Evolutionary conservation across 495 filamentous ascomycete genomes (phyloP).

Genomic region (Penicillium parvum): DNA sequence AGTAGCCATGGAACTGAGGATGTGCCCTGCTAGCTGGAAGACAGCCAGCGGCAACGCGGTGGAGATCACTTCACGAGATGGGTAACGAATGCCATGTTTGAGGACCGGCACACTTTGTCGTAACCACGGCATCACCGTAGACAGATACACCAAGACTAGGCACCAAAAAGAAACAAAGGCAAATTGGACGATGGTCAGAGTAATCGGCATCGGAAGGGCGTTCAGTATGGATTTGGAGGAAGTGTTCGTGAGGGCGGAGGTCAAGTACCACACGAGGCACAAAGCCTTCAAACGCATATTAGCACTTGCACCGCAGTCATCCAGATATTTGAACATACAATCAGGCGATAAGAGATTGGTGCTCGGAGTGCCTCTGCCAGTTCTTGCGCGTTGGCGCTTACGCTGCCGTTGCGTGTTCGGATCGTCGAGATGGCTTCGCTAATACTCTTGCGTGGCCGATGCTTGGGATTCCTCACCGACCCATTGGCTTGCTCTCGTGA

Average conservation of each 20-base stretch:
- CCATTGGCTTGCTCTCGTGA: constrained; percentile 37
- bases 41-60: constrained; percentile 85
- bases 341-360: constrained; percentile 79
- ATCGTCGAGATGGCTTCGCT: constrained; percentile 80
- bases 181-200: constrained; percentile 93
- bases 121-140: constrained; percentile 62
- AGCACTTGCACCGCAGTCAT: too few relatives aligned
- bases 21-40: constrained; percentile 92
- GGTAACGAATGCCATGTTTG: constrained; percentile 74
- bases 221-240: constrained; percentile 97
- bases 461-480: constrained; percentile 48
- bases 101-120: constrained; percentile 69
- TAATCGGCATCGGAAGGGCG: constrained; percentile 85
- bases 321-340: constrained; percentile 55
- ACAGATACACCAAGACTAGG: constrained; percentile 67
- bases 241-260: constrained; percentile 92
- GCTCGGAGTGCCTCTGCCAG: constrained; percentile 86
- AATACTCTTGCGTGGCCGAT: constrained; percentile 75
- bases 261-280: constrained; percentile 87
- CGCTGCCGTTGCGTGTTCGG: constrained; percentile 68
- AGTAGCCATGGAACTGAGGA: constrained; percentile 88
- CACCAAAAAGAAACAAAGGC: constrained; percentile 89
- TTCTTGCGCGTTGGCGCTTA: constrained; percentile 90
- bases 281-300: constrained; percentile 52
- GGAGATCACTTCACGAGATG: constrained; percentile 74